Evolutionary conservation across 1,284 basidiomycete genomes (phyloP), one percentile per base, ranked within the genome.

Genomic region (Sporisorium scitamineum): DNA sequence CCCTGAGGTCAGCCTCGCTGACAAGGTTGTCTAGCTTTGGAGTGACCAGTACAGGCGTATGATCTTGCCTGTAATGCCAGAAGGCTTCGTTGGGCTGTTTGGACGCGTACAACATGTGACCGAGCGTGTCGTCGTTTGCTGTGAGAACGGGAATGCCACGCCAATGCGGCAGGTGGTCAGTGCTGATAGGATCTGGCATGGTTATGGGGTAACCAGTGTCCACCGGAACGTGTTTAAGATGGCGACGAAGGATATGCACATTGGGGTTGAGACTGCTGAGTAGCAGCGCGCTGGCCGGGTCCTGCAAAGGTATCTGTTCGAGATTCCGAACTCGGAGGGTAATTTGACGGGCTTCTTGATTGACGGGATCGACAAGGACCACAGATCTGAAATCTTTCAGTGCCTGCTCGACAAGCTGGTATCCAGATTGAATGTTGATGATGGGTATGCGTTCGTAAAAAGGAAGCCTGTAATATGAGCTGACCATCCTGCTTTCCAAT

Each of bases 51-150:
- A 63, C 48, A 5, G 48, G 32, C 9, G 5, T 8, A 1, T 44
- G 47, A 18, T 20, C 53, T 16, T 51, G 29, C 16, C 26, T 48
- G 3, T 10, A 3, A 18, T 10, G 37, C 37, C 37, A 47, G 26
- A 16, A 27, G 3, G 13, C 1, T 13, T 27, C 14, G 1, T 27
- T 5, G 7, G 8, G 20, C 0, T 16, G 18, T 2, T 7, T n/a
- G n/a, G 37, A 10, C 5, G 56, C 66, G 31, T 20, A 8, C 6
- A 24, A 1, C 66, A 69, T 69, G 45, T 60, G 52, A 27, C 37
- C 47, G 24, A 69, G 41, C 22, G 52, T n/a, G 52, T 52, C 47
- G 2, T 37, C 10, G 0, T 13, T 31, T 4, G 13, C 1, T 1
- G 22, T n/a, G n/a, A 69, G 45, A 20, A 69, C 47, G 22, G 66